These are phyloP conservation scores for Fusarium avenaceum DNA, from an alignment of 2,329 filamentous ascomycete genomes.

Conservation along the genomic window DNA sequence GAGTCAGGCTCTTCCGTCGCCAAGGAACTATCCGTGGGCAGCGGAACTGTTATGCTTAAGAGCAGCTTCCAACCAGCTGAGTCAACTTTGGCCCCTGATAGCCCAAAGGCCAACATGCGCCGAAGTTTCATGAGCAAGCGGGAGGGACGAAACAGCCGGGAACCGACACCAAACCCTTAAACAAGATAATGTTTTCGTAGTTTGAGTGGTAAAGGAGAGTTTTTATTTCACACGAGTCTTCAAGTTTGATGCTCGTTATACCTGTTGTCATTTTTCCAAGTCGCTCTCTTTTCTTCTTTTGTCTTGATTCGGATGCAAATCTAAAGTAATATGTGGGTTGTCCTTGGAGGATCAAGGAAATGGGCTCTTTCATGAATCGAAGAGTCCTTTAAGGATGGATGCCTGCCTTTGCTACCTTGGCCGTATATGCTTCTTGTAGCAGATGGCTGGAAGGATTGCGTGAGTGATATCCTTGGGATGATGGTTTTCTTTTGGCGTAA, in stretches of 20 bases:
- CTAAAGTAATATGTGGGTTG: constrained; percentile 30
- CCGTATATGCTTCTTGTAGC: neutral
- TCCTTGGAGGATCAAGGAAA: constrained; percentile 2
- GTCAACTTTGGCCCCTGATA: constrained; percentile 57
- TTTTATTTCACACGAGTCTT: constrained; percentile 13
- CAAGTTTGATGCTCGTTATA: constrained; percentile 12
- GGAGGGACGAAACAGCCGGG: constrained; percentile 60
- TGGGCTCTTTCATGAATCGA: constrained; percentile 25
- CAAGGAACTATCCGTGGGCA: constrained; percentile 81
- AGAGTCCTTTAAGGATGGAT: neutral
- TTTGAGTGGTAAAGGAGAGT: neutral
- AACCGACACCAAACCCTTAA: constrained; percentile 58
- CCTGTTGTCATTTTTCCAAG: constrained; percentile 22
- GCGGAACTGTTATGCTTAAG: constrained; percentile 78
- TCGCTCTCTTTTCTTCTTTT: constrained; percentile 21
- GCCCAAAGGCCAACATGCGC: constrained; percentile 63
- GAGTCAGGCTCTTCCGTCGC: constrained; percentile 77
- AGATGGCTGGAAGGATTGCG: constrained; percentile 10
- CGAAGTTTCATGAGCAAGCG: constrained; percentile 70
- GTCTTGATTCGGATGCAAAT: constrained; percentile 29
- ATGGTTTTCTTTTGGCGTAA: constrained; percentile 36
- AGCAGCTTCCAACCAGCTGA: constrained; percentile 76
- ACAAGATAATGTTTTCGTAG: neutral
- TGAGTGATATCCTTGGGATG: constrained; percentile 35
- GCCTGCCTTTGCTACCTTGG: neutral